Evolutionary conservation across 2,329 filamentous ascomycete genomes (phyloP).

Genomic region (Microdochium trichocladiopsis): DNA sequence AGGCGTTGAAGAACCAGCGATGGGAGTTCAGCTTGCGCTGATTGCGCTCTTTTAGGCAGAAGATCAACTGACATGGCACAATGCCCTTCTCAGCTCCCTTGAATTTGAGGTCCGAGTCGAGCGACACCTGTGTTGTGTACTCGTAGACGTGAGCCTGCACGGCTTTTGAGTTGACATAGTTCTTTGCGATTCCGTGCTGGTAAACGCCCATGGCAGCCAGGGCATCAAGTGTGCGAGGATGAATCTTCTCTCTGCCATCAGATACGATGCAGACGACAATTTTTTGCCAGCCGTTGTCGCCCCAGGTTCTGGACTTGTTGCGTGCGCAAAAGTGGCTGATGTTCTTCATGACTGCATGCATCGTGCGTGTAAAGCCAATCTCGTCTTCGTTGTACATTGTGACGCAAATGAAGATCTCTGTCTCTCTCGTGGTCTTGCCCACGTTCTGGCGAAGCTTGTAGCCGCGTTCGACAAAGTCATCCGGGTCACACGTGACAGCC

Average conservation of each 20-base stretch:
- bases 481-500: constrained; percentile 88
- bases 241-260: constrained; percentile 82
- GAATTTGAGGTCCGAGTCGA: constrained; percentile 94
- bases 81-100: constrained; percentile 99
- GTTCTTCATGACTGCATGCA: constrained; percentile 98
- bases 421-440: constrained; percentile 87
- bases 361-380: constrained; percentile 86
- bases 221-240: constrained; percentile 87
- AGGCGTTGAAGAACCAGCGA: constrained; percentile 98
- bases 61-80: constrained; percentile 95
- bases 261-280: constrained; percentile 98
- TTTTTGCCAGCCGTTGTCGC: constrained; percentile 98
- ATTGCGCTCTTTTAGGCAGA: constrained; percentile 97
- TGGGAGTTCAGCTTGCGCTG: constrained; percentile 97
- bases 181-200: constrained; percentile 97
- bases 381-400: constrained; percentile 99
- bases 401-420: constrained; percentile 91
- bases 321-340: constrained; percentile 97
- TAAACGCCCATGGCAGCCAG: constrained; percentile 96
- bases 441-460: constrained; percentile 89
- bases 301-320: constrained; percentile 94
- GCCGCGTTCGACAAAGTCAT: constrained; percentile 78
- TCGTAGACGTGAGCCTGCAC: constrained; percentile 98
- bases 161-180: constrained; percentile 90
- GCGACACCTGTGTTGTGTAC: constrained; percentile 95